Percentiles rank a stretch among this genome's conserved stretches.
These are phyloP conservation scores for Platanthera zijinensis DNA, from an alignment of 106 monocot species.

Conservation along the genomic window DNA sequence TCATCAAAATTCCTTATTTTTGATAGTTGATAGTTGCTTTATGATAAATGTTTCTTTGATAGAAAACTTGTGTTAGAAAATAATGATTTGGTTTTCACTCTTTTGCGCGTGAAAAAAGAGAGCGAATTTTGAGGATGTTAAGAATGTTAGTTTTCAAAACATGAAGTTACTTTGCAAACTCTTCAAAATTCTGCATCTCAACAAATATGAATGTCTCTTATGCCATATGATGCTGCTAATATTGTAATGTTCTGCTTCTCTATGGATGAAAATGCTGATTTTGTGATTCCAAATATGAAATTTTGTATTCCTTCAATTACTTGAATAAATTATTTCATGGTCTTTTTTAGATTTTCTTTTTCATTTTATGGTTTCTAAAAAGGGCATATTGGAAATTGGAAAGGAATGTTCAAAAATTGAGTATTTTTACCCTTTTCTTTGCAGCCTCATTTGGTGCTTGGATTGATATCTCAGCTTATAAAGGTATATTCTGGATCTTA, in stretches of 20 bases:
- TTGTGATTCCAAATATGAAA: neutral
- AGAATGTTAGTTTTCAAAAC: neutral
- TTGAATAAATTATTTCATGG: neutral
- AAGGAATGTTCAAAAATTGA: neutral
- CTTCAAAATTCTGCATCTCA: neutral
- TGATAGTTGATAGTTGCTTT: neutral
- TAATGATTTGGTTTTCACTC: neutral
- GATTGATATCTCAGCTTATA: slow-evolving; percentile 96
- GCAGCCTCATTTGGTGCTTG: slow-evolving; percentile 94
- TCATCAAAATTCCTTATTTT: neutral
- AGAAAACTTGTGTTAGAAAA: neutral
- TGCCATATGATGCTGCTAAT: neutral
- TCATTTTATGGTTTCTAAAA: neutral
- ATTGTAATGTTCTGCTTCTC: neutral
- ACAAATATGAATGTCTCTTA: neutral
- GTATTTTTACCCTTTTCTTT: slow-evolving; percentile 6
- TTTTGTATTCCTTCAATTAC: neutral
- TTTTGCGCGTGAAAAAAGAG: neutral
- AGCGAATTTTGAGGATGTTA: neutral
- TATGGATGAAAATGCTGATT: neutral
- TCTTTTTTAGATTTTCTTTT: neutral
- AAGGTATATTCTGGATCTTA: slow-evolving; percentile 42
- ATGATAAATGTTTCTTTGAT: neutral
- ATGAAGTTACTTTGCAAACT: neutral
- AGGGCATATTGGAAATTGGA: neutral